Evolutionary conservation across 1,284 basidiomycete genomes (phyloP).

Genomic region (Pyrrhoderma lamaoense): DNA sequence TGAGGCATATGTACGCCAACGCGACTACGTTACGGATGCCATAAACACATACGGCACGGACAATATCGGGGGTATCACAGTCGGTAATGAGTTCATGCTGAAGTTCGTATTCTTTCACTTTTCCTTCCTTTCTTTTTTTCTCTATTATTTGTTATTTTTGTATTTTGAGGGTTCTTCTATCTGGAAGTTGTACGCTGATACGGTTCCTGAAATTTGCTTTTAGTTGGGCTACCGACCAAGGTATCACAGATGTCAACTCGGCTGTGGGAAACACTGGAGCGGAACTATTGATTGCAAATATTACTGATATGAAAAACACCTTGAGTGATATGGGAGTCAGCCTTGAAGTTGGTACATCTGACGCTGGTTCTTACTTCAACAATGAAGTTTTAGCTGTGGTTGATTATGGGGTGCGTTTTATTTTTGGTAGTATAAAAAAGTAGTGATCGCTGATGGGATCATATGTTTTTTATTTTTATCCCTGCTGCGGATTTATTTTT

Average conservation of each 20-base stretch:
- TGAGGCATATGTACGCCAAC: conserved; percentile 68
- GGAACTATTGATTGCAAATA: conserved; percentile 50
- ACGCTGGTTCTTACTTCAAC: conserved; percentile 87
- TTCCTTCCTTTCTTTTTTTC: conserved; percentile 2
- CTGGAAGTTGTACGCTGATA: no score
- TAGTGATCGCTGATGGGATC: background rate
- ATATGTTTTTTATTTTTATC: background rate
- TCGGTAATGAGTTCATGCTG: conserved; percentile 80
- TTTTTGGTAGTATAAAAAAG: background rate
- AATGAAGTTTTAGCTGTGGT: conserved; percentile 55
- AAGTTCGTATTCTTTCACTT: conserved; percentile 33
- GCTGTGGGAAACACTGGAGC: conserved; percentile 43
- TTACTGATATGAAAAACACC: conserved; percentile 55
- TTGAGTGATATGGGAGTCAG: conserved; percentile 43
- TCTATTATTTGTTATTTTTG: conserved; percentile 10
- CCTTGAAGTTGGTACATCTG: conserved; percentile 79
- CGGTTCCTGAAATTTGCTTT: background rate
- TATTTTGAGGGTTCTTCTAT: no score
- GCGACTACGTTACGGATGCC: conserved; percentile 55
- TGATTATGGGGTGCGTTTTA: conserved; percentile 65
- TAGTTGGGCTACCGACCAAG: conserved; percentile 49
- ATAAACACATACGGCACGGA: conserved; percentile 74
- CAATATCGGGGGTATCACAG: conserved; percentile 74
- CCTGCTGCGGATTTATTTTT: conserved; percentile 25
- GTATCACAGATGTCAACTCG: conserved; percentile 40